A percentile compares a stretch with the other conserved stretches of the same genome.
Conservation (phyloP, 129 eudicot genomes). For the Kitagawia praeruptora region DNA sequence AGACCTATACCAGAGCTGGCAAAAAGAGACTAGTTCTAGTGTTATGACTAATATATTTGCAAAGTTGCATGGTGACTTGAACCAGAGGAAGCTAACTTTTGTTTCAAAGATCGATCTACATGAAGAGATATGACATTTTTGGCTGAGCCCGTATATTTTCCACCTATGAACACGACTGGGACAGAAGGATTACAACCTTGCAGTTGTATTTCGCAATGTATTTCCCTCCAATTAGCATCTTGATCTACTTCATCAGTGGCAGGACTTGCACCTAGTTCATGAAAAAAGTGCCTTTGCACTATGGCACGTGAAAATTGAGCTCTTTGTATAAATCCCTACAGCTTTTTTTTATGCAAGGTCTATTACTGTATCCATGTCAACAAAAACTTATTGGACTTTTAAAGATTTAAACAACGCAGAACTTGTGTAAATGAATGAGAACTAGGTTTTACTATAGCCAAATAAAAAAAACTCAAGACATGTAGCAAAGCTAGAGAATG, state of each 20-base stretch:
- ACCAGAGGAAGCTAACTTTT: constrained; percentile 49
- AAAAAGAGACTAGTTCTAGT: constrained; percentile 23
- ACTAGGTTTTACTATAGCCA: neutral
- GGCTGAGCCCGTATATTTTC: constrained; percentile 64
- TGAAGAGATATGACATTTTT: constrained; percentile 57
- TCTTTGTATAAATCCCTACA: constrained; percentile 84
- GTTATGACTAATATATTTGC: neutral
- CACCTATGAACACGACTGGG: constrained; percentile 89
- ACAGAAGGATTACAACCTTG: constrained; percentile 65
- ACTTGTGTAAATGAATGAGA: neutral
- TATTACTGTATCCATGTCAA: constrained; percentile 54
- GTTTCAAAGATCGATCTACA: constrained; percentile 52
- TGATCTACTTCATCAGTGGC: constrained; percentile 72
- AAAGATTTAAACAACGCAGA: neutral
- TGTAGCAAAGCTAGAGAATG: neutral
- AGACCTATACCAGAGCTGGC: constrained; percentile 21
- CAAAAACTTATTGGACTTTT: neutral
- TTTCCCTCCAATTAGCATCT: constrained; percentile 43
- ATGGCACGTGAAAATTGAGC: constrained; percentile 86
- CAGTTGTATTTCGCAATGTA: constrained; percentile 59
- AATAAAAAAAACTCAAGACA: constrained; percentile 2
- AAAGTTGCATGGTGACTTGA: constrained; percentile 17
- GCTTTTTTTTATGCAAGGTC: constrained; percentile 69
- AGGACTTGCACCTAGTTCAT: constrained; percentile 91
- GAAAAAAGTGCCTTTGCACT: constrained; percentile 63